Evolutionary conservation across 192 early-diverging fungal genomes (phyloP).

Genomic region (Podila horticola): DNA sequence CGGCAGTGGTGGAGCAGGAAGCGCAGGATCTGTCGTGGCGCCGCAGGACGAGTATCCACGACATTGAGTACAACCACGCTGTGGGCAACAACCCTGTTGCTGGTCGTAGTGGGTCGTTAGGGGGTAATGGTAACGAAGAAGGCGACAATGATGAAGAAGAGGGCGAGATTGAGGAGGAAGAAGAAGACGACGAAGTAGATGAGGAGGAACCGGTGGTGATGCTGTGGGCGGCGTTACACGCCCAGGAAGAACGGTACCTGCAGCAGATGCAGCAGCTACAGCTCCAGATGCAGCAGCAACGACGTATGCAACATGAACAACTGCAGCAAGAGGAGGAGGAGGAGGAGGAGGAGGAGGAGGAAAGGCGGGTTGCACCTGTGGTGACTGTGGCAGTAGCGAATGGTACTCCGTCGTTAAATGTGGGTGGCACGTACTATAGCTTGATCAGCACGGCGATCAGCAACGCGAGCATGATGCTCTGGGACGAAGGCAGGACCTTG

Average conservation of each 20-base stretch:
- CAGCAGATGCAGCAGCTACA: slow-evolving; percentile 40
- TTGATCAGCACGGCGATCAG: slow-evolving; percentile 41
- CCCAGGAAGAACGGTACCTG: slow-evolving; percentile 36
- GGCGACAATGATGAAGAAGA: slow-evolving; percentile 1
- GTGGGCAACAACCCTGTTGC: slow-evolving; percentile 6
- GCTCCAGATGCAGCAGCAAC: slow-evolving; percentile 1
- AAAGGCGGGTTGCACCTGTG: neutral
- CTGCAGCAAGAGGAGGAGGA: neutral
- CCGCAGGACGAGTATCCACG: slow-evolving; percentile 31
- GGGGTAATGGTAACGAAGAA: neutral
- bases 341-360: slow-evolving; percentile 10
- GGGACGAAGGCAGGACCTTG: slow-evolving; percentile 27
- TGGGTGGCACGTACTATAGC: slow-evolving; percentile 23
- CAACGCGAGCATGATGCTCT: slow-evolving; percentile 49
- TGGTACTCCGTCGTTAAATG: neutral
- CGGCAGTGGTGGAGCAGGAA: neutral
- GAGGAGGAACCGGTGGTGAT: slow-evolving; percentile 37
- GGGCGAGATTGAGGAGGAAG: neutral
- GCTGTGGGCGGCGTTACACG: slow-evolving; percentile 44
- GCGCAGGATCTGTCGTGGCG: slow-evolving; percentile 18
- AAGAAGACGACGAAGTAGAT: slow-evolving; percentile 4
- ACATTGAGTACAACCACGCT: slow-evolving; percentile 42
- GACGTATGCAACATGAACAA: neutral
- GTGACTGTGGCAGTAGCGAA: neutral
- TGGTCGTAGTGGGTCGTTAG: neutral